A percentile compares a stretch with the other conserved stretches of the same genome.
Evolutionary conservation across 106 monocot species (phyloP).

Genomic region (Apostasia shenzhenica): DNA sequence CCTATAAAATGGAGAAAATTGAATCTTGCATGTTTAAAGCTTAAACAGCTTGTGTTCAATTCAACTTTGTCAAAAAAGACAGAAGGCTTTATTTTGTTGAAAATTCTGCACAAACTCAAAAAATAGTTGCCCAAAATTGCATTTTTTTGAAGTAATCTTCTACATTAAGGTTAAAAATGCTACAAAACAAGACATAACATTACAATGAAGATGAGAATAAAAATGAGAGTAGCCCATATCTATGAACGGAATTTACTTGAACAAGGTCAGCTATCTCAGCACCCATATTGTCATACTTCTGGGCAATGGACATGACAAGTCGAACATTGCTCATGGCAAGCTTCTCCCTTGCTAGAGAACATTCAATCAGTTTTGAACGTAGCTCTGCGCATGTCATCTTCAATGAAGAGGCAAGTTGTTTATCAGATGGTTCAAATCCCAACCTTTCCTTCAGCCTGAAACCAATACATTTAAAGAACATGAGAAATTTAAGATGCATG

Average conservation of each 20-base stretch:
- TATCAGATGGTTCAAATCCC: constrained; percentile 73
- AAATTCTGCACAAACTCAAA: too few relatives aligned
- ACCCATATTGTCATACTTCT: constrained; percentile 90
- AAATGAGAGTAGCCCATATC: neutral
- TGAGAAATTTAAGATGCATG: too few relatives aligned
- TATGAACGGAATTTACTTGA: constrained; percentile 38
- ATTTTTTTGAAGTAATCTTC: neutral
- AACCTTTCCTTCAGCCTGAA: constrained; percentile 71
- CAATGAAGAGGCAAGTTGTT: constrained; percentile 67
- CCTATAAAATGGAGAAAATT: constrained; percentile 31
- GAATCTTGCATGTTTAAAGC: neutral
- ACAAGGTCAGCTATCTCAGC: constrained; percentile 88
- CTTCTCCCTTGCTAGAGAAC: constrained; percentile 83
- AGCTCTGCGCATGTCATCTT: constrained; percentile 50
- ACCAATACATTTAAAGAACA: neutral
- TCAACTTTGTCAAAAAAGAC: too few relatives aligned
- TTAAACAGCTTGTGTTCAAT: neutral
- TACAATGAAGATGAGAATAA: neutral
- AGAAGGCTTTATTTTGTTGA: too few relatives aligned
- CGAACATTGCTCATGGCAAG: constrained; percentile 83
- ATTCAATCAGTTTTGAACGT: constrained; percentile 56
- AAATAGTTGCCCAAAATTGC: too few relatives aligned
- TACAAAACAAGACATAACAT: neutral
- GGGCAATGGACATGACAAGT: constrained; percentile 91
- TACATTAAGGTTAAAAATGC: neutral